phyloP scores from a whole-genome alignment of 352 stramenopile genomes.

The Lagenidium giganteum region DNA sequence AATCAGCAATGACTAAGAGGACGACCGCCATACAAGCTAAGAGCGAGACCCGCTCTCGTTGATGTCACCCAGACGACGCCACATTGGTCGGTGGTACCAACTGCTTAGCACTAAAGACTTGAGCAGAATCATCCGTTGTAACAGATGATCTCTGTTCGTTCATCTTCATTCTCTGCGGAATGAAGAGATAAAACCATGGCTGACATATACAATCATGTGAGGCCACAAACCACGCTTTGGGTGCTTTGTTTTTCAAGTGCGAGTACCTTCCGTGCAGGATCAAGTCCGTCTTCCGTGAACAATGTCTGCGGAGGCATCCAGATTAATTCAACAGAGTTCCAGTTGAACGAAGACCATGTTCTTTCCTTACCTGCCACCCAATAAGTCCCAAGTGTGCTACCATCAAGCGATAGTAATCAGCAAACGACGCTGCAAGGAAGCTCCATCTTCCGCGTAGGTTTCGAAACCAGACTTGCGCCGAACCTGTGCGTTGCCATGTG shows the following conservation, averaged over 20 bases:
- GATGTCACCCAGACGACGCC: no score
- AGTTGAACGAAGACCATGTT: no score
- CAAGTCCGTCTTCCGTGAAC: constrained; percentile 55
- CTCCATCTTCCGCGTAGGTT: constrained; percentile 55
- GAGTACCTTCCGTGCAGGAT: constrained; percentile 49
- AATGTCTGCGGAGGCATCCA: constrained; percentile 23
- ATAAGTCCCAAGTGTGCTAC: constrained; percentile 71
- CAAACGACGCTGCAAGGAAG: constrained; percentile 64
- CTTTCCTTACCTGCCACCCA: constrained; percentile 55
- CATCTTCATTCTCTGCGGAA: constrained; percentile 55
- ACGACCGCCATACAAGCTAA: no score
- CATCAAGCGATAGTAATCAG: constrained; percentile 82
- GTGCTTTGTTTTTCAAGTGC: background rate
- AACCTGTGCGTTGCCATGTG: constrained; percentile 19
- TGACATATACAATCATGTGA: constrained; percentile 10
- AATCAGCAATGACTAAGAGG: constrained; percentile 6
- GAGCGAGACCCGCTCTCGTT: no score
- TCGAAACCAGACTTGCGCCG: constrained; percentile 59
- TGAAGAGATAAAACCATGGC: constrained; percentile 78
- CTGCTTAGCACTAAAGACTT: no score
- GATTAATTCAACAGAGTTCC: constrained; percentile 1
- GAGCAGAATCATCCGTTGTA: no score
- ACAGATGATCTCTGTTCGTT: constrained; percentile 27
- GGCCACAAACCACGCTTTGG: background rate
- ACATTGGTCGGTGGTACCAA: no score